Percentiles rank a stretch among this genome's conserved stretches.
Conservation (phyloP, 352 stramenopile genomes). For the Thalassiosira mediterranea region DNA sequence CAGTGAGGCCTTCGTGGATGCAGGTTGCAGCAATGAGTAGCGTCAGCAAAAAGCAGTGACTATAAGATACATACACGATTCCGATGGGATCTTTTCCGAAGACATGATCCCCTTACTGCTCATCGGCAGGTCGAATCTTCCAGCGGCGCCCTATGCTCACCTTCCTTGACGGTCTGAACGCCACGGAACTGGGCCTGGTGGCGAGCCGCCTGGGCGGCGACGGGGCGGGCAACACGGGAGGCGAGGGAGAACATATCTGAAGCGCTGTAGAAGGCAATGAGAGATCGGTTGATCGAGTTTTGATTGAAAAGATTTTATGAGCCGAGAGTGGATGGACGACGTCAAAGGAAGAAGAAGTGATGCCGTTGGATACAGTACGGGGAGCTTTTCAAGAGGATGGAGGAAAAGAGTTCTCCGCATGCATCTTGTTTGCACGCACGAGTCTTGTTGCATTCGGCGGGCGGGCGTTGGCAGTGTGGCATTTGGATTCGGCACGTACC, state of each 20-base stretch:
- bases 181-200: constrained; percentile 26
- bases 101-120: too few relatives aligned
- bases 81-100: too few relatives aligned
- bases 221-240: constrained; percentile 27
- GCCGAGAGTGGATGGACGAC: neutral
- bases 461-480: too few relatives aligned
- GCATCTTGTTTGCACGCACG: too few relatives aligned
- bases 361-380: neutral
- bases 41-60: too few relatives aligned
- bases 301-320: neutral
- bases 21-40: too few relatives aligned
- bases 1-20: constrained; percentile 8
- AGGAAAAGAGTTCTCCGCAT: neutral
- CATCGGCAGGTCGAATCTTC: too few relatives aligned
- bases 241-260: constrained; percentile 32
- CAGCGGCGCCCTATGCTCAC: constrained; percentile 91
- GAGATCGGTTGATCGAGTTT: too few relatives aligned
- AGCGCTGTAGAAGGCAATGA: too few relatives aligned
- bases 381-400: neutral
- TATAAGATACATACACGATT: too few relatives aligned
- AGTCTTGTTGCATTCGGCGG: too few relatives aligned
- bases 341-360: neutral
- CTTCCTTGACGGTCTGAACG: constrained; percentile 48
- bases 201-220: constrained; percentile 10
- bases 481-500: too few relatives aligned